phyloP scores from a whole-genome alignment of 768 basidiomycete species.

The Auricularia cornea region DNA sequence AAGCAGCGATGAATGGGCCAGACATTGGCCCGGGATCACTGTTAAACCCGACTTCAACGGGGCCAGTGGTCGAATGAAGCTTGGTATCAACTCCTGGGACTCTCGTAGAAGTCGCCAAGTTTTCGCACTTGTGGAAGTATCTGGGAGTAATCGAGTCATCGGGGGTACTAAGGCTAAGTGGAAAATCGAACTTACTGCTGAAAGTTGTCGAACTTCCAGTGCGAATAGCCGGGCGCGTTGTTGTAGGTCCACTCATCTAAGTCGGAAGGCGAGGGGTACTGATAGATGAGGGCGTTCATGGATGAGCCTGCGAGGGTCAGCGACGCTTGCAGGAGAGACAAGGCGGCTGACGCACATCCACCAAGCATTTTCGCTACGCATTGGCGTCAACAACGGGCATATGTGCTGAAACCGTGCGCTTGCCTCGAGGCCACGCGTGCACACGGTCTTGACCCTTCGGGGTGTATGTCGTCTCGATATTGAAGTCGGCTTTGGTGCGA shows the following conservation, averaged over 20 bases:
- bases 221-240: constrained; percentile 36
- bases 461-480: constrained; percentile 33
- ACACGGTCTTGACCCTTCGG: constrained; percentile 42
- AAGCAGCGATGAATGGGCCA: constrained; percentile 44
- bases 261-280: constrained; percentile 58
- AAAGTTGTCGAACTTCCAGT: constrained; percentile 55
- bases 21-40: neutral
- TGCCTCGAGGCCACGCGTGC: constrained; percentile 66
- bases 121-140: constrained; percentile 67
- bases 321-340: neutral
- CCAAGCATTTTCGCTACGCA: constrained; percentile 55
- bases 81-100: constrained; percentile 40
- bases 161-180: too few species aligned
- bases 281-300: constrained; percentile 54
- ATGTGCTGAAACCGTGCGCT: neutral
- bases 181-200: constrained; percentile 30
- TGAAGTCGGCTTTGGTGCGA: constrained; percentile 36
- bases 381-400: neutral
- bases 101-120: constrained; percentile 39
- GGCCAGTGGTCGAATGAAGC: constrained; percentile 1
- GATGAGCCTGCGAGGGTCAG: constrained; percentile 38
- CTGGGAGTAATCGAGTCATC: constrained; percentile 24
- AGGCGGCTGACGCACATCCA: constrained; percentile 45
- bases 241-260: constrained; percentile 58
- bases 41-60: constrained; percentile 15